Conservation (phyloP, 768 basidiomycete species). For the Suillus fuscotomentosus region DNA sequence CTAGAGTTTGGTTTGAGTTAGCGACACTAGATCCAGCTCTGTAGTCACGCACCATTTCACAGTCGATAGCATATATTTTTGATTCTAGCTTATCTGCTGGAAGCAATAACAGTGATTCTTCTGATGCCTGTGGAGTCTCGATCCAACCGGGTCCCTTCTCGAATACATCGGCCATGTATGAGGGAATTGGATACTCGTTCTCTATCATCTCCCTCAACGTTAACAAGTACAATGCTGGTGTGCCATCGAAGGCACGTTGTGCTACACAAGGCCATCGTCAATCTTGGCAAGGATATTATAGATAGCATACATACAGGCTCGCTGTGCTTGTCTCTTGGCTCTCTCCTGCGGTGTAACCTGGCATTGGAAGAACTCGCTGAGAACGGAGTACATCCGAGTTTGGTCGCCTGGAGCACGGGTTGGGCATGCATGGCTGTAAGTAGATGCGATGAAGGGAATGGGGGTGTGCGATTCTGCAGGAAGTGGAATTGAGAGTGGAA, state of each 20-base stretch:
- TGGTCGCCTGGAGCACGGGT: slow-evolving; percentile 91
- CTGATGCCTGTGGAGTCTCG: slow-evolving; percentile 63
- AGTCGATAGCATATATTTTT: slow-evolving; percentile 84
- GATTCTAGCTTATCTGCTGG: slow-evolving; percentile 34
- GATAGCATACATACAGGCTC: slow-evolving; percentile 37
- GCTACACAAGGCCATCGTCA: slow-evolving; percentile 35
- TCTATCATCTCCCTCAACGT: slow-evolving; percentile 87
- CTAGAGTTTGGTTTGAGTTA: slow-evolving; percentile 37
- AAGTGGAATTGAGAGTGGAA: slow-evolving; percentile 50
- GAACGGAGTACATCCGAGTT: slow-evolving; percentile 80
- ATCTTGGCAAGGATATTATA: slow-evolving; percentile 12
- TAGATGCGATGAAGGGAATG: slow-evolving; percentile 69
- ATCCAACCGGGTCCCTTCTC: slow-evolving; percentile 72
- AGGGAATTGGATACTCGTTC: slow-evolving; percentile 89
- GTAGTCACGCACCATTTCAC: slow-evolving; percentile 81
- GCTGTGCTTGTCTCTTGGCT: slow-evolving; percentile 53
- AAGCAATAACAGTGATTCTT: slow-evolving; percentile 31
- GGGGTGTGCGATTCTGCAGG: slow-evolving; percentile 32
- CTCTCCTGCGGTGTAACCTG: slow-evolving; percentile 82
- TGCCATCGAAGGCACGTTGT: slow-evolving; percentile 59
- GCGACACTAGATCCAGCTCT: background rate
- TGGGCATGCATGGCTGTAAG: slow-evolving; percentile 91
- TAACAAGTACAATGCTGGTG: slow-evolving; percentile 71
- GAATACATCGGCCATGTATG: slow-evolving; percentile 75
- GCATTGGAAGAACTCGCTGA: slow-evolving; percentile 78